Percentiles rank a stretch among this genome's conserved stretches.
These are phyloP conservation scores for Bruguiera gymnorhiza DNA, from an alignment of 345 rosid genomes.

Conservation along the genomic window DNA sequence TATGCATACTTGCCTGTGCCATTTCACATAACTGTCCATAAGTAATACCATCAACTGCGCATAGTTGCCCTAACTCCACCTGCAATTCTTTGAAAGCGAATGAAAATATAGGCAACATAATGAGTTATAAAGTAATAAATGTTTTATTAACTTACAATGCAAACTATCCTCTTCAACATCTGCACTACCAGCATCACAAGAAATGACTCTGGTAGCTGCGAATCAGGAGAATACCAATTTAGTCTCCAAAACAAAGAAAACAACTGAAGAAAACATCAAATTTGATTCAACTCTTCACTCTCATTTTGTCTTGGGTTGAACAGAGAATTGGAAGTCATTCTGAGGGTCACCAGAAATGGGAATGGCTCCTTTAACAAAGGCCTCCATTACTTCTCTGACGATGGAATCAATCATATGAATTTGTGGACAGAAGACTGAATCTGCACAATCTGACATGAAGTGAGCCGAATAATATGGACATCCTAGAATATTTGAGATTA, in stretches of 20 bases:
- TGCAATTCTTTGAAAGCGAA: no score
- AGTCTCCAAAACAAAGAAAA: neutral
- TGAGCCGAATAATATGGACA: conserved; percentile 45
- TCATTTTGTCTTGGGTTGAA: conserved; percentile 3
- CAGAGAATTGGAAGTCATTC: conserved; percentile 40
- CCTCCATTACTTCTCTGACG: conserved; percentile 85
- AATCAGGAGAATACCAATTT: neutral
- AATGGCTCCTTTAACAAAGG: conserved; percentile 60
- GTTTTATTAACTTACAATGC: conserved; percentile 1
- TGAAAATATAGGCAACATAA: no score
- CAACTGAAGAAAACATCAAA: no score
- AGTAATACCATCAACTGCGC: no score
- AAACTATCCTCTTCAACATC: conserved; percentile 72
- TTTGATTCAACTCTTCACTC: neutral
- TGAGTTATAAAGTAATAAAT: no score
- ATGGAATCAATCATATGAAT: conserved; percentile 71
- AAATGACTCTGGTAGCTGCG: conserved; percentile 87
- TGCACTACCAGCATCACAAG: conserved; percentile 89
- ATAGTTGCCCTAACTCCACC: no score
- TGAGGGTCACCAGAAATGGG: conserved; percentile 92
- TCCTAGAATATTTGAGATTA: conserved; percentile 12
- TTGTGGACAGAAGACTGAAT: conserved; percentile 81
- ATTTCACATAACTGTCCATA: conserved; percentile 36
- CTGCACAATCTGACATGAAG: no score
- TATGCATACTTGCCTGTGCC: conserved; percentile 44